These are phyloP conservation scores for Tetrahymena thermophila DNA, from an alignment of 73 alveolate genomes.

Conservation along the genomic window DNA sequence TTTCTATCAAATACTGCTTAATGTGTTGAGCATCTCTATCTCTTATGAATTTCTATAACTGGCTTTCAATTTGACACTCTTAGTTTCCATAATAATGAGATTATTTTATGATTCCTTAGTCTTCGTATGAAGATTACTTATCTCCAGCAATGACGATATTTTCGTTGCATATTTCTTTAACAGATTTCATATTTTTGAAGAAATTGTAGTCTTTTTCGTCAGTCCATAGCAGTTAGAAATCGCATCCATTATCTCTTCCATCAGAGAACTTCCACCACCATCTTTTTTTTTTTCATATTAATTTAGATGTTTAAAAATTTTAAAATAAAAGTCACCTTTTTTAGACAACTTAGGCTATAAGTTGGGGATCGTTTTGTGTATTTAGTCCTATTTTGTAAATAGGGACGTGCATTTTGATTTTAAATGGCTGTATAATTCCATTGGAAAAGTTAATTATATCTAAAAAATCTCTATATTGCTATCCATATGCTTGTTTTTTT, in stretches of 20 bases:
- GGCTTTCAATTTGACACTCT: neutral
- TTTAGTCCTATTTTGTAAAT: neutral
- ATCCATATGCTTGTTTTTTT: neutral
- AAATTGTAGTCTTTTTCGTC: neutral
- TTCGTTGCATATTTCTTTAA: neutral
- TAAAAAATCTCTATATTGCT: neutral
- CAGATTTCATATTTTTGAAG: neutral
- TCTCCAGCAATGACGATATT: neutral
- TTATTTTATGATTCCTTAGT: neutral
- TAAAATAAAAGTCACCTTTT: neutral
- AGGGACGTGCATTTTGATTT: neutral
- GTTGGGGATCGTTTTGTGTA: neutral
- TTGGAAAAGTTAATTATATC: neutral
- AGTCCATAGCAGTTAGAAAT: neutral
- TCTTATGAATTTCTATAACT: neutral
- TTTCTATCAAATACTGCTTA: neutral
- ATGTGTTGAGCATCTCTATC: neutral
- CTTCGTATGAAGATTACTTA: neutral
- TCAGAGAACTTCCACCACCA: neutral
- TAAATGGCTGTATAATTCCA: neutral
- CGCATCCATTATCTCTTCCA: neutral
- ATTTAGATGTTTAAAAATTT: neutral
- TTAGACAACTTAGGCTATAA: neutral
- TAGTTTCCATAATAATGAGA: neutral
- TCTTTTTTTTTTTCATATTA: neutral